Evolutionary conservation across 306 rosid genomes (phyloP), one percentile per base, ranked within the genome.

Genomic region (Heteromeles arbutifolia): DNA sequence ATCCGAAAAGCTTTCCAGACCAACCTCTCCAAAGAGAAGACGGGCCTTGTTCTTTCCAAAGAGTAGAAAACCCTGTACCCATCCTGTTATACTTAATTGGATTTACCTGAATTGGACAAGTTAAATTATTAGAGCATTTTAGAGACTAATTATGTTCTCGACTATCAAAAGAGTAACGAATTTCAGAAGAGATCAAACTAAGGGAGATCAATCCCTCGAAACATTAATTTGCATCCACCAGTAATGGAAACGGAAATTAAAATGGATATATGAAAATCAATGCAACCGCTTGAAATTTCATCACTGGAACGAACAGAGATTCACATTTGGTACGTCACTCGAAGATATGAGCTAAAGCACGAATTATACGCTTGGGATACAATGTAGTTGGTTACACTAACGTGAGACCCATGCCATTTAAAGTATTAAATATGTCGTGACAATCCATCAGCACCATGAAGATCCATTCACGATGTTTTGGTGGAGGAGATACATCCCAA

Each of bases 21-120:
- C 96, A 90, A 69, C 96, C 96, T 80, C 96, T 90, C 92, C 92
- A 90, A 53, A 90, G 91, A 17, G 88, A 81, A 83, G 79, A 80
- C 32, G 91, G 89, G 41, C 96, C 96, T 74, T 85, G 83, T 73
- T 90, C 90, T 84, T 82, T 88, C 89, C 86, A 90, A 32, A 90
- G 87, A 77, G 80, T 83, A 24, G 89, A 77, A 26, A 90, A 70
- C 8, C 96, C 93, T 52, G 93, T 82, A 48, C 83, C 65, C 77
- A 88, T 88, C 70, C 83, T 80, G 48, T 83, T 85, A 70, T 86
- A 90, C 75, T 90, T 86, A 22, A 74, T 64, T 4, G 96, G 96
- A 75, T 90, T 82, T 50, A 88, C 92, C 91, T 89, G 32, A 32
- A 65, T 15, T 31, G 56, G 52, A 68, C 2, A 18, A 78, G 61